These are phyloP conservation scores for Postia placenta DNA, from an alignment of 768 basidiomycete species.

Conservation along the genomic window DNA sequence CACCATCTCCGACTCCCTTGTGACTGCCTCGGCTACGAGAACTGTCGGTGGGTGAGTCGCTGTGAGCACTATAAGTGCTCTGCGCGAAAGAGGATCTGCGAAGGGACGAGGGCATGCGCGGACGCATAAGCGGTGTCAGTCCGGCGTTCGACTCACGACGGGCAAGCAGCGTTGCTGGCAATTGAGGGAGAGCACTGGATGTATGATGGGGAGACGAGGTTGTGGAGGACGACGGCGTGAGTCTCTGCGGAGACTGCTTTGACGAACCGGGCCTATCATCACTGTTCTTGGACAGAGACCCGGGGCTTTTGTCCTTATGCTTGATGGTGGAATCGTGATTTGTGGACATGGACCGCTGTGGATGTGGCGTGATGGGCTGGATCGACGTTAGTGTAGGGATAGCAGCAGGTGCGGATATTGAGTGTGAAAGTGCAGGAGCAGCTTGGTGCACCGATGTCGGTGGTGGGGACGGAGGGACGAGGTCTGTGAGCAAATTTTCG, in stretches of 20 bases:
- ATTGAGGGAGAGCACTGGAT: conserved; percentile 12
- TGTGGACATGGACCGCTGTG: conserved; percentile 9
- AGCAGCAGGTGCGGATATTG: conserved; percentile 37
- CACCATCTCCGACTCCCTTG: conserved; percentile 70
- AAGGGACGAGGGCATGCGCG: conserved; percentile 25
- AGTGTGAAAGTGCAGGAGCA: conserved; percentile 27
- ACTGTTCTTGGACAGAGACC: conserved; percentile 11
- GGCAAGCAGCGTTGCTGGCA: conserved; percentile 15
- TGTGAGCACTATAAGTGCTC: conserved; percentile 26
- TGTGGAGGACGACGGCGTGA: conserved; percentile 20
- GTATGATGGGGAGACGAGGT: conserved; percentile 19
- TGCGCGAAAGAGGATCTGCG: conserved; percentile 39
- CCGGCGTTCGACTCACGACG: conserved; percentile 15
- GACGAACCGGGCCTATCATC: conserved; percentile 8
- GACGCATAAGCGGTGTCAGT: conserved; percentile 11
- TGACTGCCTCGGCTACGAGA: conserved; percentile 32
- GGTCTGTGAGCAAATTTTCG: conserved; percentile 46
- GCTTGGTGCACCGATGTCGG: conserved; percentile 17
- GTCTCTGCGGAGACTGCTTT: conserved; percentile 14
- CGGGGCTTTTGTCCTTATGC: conserved; percentile 14
- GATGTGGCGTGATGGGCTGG: conserved; percentile 15
- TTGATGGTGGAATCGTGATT: not conserved
- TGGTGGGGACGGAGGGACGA: conserved; percentile 28
- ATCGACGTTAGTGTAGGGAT: conserved; percentile 25
- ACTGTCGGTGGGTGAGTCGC: conserved; percentile 28